Evolutionary conservation across 305 asterid species (phyloP), one percentile per base, ranked within the genome.

Genomic region (Fraxinus floribunda): DNA sequence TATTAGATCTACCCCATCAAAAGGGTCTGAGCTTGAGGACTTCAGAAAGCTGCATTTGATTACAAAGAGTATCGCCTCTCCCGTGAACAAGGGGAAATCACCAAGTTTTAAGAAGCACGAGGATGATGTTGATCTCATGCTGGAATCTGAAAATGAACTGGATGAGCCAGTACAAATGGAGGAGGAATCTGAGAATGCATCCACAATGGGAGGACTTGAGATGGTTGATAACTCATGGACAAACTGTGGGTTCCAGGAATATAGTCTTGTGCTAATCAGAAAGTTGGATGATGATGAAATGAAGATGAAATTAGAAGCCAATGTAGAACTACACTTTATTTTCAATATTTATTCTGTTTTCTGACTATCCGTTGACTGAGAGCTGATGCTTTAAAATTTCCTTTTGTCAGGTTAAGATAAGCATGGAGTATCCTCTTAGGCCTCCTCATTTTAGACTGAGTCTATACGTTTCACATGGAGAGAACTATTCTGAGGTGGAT

Each of bases 361-460:
- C 78, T 41, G 76, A 26, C 60, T 30, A 7, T 32, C 83, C 70
- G 73, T 85, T 71, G 36, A 35, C 64, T 24, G 68, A 26, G 82
- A 29, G 49, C 10, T 52, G 30, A 39, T 81, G 62, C 70, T 76
- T 81, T 35, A 9, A 18, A 30, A 78, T 34, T 64, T 39, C 41
- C 46, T 81, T 82, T 76, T 80, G 34, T 78, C 96, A 97, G 99
- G 86, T 97, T 73, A 91, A 88, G 86, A 85, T 97, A 82, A 92
- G 95, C 81, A 39, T 74, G 85, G 66, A 97, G 86, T 93, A 94
- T 90, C 98, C 99, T 79, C 89, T 94, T 39, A 90, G 98, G 87
- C 97, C 98, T 38, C 99, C 99, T 34, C 91, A 86, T 75, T 92
- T 93, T 83, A 84, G 84, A 29, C 87, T 94, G 87, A 87, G 84